These are phyloP conservation scores for Cytospora leucostoma DNA, from an alignment of 2,329 filamentous ascomycete species.

Conservation along the genomic window DNA sequence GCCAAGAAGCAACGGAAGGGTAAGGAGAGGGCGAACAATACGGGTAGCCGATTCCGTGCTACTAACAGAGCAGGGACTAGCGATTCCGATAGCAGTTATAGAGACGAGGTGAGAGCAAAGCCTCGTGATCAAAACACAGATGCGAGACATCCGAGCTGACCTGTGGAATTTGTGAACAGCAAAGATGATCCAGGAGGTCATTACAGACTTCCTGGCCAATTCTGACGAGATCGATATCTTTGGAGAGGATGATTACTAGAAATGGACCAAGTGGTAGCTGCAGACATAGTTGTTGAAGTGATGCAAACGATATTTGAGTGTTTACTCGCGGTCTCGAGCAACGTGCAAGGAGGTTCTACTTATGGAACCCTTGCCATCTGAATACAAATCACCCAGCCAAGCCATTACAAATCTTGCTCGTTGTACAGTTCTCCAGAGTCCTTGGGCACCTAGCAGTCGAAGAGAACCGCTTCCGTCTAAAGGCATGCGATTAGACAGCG, in stretches of 20 bases:
- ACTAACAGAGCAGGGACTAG: background rate
- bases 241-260: background rate
- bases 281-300: background rate
- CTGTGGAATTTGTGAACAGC: background rate
- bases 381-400: no score
- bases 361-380: background rate
- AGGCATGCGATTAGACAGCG: slow-evolving; percentile 21
- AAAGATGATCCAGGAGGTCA: background rate
- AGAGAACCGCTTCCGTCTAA: slow-evolving; percentile 12
- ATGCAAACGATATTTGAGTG: no score
- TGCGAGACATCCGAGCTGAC: background rate
- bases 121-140: background rate
- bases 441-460: slow-evolving; percentile 9
- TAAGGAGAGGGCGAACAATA: slow-evolving; percentile 1
- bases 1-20: slow-evolving; percentile 2
- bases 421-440: slow-evolving; percentile 7
- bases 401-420: background rate
- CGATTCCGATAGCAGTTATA: background rate
- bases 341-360: no score
- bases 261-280: background rate
- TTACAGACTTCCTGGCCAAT: background rate
- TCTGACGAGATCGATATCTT: background rate
- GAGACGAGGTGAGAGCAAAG: background rate
- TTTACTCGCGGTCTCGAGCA: no score
- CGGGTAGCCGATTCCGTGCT: background rate